phyloP scores from a whole-genome alignment of 1,284 basidiomycete genomes.

The Malassezia nana region DNA sequence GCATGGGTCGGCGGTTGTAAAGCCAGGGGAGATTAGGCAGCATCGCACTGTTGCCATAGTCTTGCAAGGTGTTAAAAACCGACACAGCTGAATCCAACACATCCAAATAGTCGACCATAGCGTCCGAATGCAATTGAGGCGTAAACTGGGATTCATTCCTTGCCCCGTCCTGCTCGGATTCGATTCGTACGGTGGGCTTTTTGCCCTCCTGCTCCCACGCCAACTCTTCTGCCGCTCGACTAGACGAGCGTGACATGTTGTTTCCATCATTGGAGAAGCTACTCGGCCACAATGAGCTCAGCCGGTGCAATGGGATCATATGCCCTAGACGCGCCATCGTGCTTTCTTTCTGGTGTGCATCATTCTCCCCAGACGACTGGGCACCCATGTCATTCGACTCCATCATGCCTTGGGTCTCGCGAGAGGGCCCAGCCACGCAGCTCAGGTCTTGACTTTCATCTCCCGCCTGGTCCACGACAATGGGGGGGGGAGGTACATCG shows the following conservation, averaged over 20 bases:
- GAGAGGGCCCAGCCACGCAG: not conserved
- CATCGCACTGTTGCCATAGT: constrained; percentile 67
- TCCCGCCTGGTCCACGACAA: not conserved
- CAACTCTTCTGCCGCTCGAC: not conserved
- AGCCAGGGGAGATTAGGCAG: constrained; percentile 60
- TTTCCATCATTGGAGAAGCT: not conserved
- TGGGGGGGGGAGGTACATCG: not conserved
- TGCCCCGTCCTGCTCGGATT: not conserved
- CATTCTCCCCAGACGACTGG: not conserved
- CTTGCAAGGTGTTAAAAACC: constrained; percentile 61
- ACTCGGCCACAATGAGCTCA: not conserved
- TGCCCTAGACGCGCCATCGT: not conserved
- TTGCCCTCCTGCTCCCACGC: not conserved
- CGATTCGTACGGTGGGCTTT: not conserved
- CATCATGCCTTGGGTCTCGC: not conserved
- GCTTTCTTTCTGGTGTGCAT: not conserved
- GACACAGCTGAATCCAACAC: constrained; percentile 67
- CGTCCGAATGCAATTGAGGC: constrained; percentile 28
- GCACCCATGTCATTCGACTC: not conserved
- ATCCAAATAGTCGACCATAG: constrained; percentile 53
- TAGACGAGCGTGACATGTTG: not conserved
- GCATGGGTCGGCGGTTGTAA: constrained; percentile 61
- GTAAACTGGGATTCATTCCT: not conserved
- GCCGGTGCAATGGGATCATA: not conserved
- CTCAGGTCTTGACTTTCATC: not conserved